A percentile compares a stretch with the other conserved stretches of the same genome.
Evolutionary conservation across 768 basidiomycete species (phyloP).

Genomic region (Dioszegia aurantiaca): DNA sequence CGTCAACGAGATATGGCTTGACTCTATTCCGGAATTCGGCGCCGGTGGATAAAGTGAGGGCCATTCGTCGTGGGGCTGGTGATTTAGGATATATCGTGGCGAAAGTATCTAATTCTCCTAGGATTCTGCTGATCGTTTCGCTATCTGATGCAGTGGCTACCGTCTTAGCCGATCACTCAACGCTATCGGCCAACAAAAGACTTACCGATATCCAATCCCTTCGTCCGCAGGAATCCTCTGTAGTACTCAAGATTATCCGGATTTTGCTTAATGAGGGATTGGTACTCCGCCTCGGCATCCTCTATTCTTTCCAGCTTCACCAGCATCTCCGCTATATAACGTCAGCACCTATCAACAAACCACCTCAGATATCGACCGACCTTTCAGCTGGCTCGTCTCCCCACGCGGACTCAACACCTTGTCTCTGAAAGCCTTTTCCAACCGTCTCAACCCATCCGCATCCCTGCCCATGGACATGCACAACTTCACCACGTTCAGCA

Average conservation of each 20-base stretch:
- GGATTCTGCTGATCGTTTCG: slow-evolving; percentile 58
- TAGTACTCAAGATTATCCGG: slow-evolving; percentile 80
- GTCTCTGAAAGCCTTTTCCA: slow-evolving; percentile 37
- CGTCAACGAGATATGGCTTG: slow-evolving; percentile 65
- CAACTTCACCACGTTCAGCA: slow-evolving; percentile 40
- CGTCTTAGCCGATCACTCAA: neutral
- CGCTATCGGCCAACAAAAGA: slow-evolving; percentile 9
- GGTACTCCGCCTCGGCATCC: slow-evolving; percentile 79
- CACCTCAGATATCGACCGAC: slow-evolving; percentile 23
- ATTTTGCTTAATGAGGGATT: slow-evolving; percentile 76
- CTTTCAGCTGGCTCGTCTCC: slow-evolving; percentile 44
- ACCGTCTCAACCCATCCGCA: slow-evolving; percentile 40
- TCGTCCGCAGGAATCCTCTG: slow-evolving; percentile 65
- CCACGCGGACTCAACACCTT: slow-evolving; percentile 44
- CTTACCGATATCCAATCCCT: slow-evolving; percentile 67
- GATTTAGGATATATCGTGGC: slow-evolving; percentile 65
- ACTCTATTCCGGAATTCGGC: slow-evolving; percentile 67
- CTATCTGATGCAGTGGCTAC: slow-evolving; percentile 53
- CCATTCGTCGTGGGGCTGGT: slow-evolving; percentile 68
- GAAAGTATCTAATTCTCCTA: slow-evolving; percentile 63
- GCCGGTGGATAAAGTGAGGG: slow-evolving; percentile 67
- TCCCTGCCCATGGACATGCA: slow-evolving; percentile 42
- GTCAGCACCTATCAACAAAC: slow-evolving; percentile 23
- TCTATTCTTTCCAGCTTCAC: slow-evolving; percentile 62
- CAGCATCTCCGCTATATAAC: slow-evolving; percentile 70